These are phyloP conservation scores for Phytophthora fragariaefolia DNA, from an alignment of 352 stramenopile genomes.

Conservation along the genomic window DNA sequence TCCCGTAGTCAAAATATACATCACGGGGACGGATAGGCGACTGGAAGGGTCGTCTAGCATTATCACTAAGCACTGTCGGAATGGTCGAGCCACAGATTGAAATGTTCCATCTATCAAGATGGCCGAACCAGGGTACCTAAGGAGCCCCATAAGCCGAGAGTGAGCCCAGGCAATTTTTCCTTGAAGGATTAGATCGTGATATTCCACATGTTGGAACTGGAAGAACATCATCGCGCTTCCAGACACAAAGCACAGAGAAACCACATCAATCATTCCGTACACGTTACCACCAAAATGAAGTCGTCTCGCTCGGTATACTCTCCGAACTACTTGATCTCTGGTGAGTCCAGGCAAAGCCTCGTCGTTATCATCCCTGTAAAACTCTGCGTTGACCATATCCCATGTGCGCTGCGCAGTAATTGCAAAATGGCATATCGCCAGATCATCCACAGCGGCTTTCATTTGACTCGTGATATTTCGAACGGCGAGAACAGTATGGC, in stretches of 20 bases:
- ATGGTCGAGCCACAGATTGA: not conserved
- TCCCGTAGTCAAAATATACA: not conserved
- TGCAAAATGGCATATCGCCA: not conserved
- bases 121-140: not conserved
- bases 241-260: not conserved
- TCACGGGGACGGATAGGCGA: not conserved
- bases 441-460: not conserved
- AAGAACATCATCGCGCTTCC: not conserved
- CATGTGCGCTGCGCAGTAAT: not conserved
- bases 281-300: not conserved
- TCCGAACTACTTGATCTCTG: not conserved
- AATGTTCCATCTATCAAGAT: conserved; percentile 1
- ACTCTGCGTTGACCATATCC: not conserved
- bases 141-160: not conserved
- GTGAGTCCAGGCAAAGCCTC: not conserved
- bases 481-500: not conserved
- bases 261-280: not conserved
- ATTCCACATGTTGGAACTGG: conserved; percentile 4
- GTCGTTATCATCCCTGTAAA: not conserved
- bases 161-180: not conserved
- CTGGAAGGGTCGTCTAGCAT: not conserved
- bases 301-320: not conserved
- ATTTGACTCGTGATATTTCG: not conserved
- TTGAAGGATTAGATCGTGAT: not conserved
- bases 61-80: not conserved